A percentile compares a stretch with the other conserved stretches of the same genome.
Conservation (phyloP, 192 early-diverging fungal genomes). For the Coemansia sp. region DNA sequence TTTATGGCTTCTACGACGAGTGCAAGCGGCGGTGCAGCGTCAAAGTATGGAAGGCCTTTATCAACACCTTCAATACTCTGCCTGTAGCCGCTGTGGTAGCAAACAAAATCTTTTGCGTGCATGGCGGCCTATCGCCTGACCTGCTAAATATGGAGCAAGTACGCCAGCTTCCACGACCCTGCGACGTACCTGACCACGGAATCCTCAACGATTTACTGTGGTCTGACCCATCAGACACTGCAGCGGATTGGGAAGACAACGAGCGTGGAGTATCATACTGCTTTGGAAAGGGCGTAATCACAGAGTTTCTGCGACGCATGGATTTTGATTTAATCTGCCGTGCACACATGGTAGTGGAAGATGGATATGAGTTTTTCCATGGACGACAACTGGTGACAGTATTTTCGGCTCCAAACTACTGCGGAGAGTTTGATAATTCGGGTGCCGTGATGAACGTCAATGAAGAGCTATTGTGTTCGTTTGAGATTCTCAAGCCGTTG, state of each 20-base stretch:
- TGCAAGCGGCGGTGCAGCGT: slow-evolving; percentile 85
- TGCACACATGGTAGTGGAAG: slow-evolving; percentile 96
- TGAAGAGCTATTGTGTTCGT: slow-evolving; percentile 86
- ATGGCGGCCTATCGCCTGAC: slow-evolving; percentile 86
- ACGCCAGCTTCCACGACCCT: slow-evolving; percentile 71
- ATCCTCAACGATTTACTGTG: slow-evolving; percentile 90
- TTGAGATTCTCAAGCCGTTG: slow-evolving; percentile 75
- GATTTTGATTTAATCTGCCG: slow-evolving; percentile 92
- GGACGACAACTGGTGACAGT: slow-evolving; percentile 88
- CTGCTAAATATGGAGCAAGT: slow-evolving; percentile 85
- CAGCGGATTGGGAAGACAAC: slow-evolving; percentile 84
- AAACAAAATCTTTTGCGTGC: slow-evolving; percentile 92
- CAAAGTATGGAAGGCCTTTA: slow-evolving; percentile 91
- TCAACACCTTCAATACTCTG: slow-evolving; percentile 91
- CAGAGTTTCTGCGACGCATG: slow-evolving; percentile 77
- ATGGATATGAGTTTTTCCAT: slow-evolving; percentile 97
- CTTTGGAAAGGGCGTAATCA: slow-evolving; percentile 83
- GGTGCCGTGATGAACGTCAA: slow-evolving; percentile 93
- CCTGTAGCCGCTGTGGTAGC: slow-evolving; percentile 91
- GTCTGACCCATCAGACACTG: slow-evolving; percentile 87
- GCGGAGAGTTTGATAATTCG: slow-evolving; percentile 92
- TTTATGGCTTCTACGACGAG: slow-evolving; percentile 97
- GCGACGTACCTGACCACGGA: slow-evolving; percentile 90
- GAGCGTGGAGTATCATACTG: slow-evolving; percentile 95
- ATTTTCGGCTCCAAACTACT: slow-evolving; percentile 96